These are phyloP conservation scores for Taphrina communis DNA, from an alignment of 1,139 yeast species.

Conservation along the genomic window DNA sequence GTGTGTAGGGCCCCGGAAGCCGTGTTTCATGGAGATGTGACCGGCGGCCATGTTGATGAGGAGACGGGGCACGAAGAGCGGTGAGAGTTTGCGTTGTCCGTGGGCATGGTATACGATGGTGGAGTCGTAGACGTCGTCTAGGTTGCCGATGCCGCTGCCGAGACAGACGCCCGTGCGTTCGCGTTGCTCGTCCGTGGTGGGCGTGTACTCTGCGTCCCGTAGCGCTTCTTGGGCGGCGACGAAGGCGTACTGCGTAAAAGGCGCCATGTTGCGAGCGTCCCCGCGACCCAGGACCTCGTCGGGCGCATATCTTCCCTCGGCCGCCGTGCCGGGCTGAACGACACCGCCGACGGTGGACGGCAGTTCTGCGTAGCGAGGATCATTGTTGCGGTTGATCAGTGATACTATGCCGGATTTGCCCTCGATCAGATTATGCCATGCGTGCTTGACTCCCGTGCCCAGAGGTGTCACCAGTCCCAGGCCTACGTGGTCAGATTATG, in stretches of 20 bases:
- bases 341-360: slow-evolving; percentile 80
- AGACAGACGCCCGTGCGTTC: slow-evolving; percentile 71
- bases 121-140: slow-evolving; percentile 73
- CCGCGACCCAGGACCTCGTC: slow-evolving; percentile 48
- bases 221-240: slow-evolving; percentile 53
- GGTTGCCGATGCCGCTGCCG: slow-evolving; percentile 93
- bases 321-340: slow-evolving; percentile 63
- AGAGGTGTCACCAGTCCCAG: slow-evolving; percentile 84
- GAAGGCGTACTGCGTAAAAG: slow-evolving; percentile 30
- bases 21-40: slow-evolving; percentile 77
- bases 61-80: slow-evolving; percentile 81
- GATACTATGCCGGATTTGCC: slow-evolving; percentile 52
- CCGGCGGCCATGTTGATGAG: slow-evolving; percentile 96
- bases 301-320: slow-evolving; percentile 60
- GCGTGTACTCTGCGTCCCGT: slow-evolving; percentile 71
- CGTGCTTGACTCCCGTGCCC: slow-evolving; percentile 64
- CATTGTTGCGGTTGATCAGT: slow-evolving; percentile 55
- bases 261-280: slow-evolving; percentile 30
- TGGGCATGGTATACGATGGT: slow-evolving; percentile 57
- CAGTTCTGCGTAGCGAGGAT: slow-evolving; percentile 59
- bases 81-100: slow-evolving; percentile 79
- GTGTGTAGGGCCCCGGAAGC: slow-evolving; percentile 77
- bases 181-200: slow-evolving; percentile 52
- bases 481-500: slow-evolving; percentile 2
- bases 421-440: slow-evolving; percentile 53